phyloP scores from a whole-genome alignment of 1,284 basidiomycete species.

The Fomitopsis palustris region DNA sequence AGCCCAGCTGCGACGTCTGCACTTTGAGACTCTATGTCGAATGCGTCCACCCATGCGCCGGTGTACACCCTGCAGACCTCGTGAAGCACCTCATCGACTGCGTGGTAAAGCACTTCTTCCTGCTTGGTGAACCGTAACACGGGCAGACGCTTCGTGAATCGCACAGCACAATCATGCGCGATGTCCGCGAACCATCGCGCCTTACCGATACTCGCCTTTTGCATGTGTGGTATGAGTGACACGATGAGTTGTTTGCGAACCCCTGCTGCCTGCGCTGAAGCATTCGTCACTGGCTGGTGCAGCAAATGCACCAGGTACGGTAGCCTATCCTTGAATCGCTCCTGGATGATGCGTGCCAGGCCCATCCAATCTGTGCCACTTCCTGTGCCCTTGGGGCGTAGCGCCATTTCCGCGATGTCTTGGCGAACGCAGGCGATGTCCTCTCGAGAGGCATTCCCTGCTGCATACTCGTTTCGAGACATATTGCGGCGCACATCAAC shows the following conservation, averaged over 20 bases:
- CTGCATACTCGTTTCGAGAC: neutral
- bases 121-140: neutral
- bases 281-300: neutral
- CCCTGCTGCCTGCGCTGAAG: neutral
- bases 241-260: neutral
- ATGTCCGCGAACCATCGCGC: neutral
- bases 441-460: neutral
- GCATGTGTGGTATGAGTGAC: neutral
- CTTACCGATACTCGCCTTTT: neutral
- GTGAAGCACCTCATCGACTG: neutral
- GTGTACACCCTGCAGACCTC: neutral
- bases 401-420: neutral
- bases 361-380: neutral
- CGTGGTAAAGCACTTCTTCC: neutral
- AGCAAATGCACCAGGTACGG: neutral
- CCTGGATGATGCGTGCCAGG: neutral
- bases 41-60: neutral
- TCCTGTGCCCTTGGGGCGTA: neutral
- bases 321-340: neutral
- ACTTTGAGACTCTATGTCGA: neutral
- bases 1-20: neutral
- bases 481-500: neutral
- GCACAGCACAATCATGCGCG: neutral
- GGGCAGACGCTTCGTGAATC: neutral
- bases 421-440: neutral